Conservation (phyloP, 441 rosid genomes). For the Erysimum cheiri region DNA sequence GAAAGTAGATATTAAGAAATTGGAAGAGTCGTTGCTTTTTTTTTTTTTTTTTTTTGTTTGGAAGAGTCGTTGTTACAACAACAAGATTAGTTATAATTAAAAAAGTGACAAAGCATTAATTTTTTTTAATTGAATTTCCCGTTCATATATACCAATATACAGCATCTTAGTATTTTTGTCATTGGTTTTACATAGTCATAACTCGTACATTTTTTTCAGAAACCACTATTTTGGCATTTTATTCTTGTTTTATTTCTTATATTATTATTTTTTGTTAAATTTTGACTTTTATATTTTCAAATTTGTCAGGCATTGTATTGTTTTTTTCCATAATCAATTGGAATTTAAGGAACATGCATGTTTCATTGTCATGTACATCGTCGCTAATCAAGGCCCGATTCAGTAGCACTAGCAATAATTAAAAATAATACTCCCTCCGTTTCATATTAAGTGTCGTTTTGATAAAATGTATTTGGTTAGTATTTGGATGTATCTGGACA, state of each 20-base stretch:
- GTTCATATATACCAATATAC: background rate
- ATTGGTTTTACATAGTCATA: background rate
- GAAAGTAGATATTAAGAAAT: too few relatives aligned
- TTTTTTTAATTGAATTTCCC: background rate
- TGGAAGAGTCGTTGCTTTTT: too few relatives aligned
- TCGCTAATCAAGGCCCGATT: conserved; percentile 24
- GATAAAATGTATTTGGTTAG: too few relatives aligned
- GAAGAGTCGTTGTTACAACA: too few relatives aligned
- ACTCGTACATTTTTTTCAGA: background rate
- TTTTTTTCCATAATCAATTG: conserved; percentile 13
- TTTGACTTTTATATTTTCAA: background rate
- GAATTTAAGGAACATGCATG: conserved; percentile 24
- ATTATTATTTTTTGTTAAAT: background rate
- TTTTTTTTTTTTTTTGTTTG: too few relatives aligned
- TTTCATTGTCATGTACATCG: conserved; percentile 30
- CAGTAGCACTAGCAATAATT: background rate
- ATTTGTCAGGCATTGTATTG: conserved; percentile 16
- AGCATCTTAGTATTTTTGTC: background rate
- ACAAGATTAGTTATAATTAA: background rate
- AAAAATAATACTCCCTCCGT: too few relatives aligned
- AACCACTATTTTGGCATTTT: conserved; percentile 15
- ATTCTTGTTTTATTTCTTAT: background rate
- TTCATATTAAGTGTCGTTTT: too few relatives aligned
- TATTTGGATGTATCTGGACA: too few relatives aligned
- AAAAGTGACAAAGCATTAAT: too few relatives aligned